Base-by-base conservation (phyloP, 1,139 yeast species). In the Geotrichum carabidarum region DNA sequence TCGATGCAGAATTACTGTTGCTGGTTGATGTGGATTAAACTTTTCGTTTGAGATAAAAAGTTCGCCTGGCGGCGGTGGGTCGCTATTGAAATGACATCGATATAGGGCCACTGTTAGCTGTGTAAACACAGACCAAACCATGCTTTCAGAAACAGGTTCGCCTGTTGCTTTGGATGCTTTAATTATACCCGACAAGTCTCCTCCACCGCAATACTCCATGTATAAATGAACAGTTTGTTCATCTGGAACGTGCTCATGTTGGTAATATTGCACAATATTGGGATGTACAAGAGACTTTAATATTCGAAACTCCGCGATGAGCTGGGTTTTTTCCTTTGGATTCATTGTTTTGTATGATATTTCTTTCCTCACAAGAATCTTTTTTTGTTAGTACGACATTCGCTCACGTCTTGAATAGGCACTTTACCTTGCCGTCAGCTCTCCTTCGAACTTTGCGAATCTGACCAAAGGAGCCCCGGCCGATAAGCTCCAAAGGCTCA, bases 171-270 rank as follows among this genome's bases (percentile, higher is more conserved):
- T 84, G 69, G 86, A 86, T 53, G 79, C 80, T 44, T 83, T 75
- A 44, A 93, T 88, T 53, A 89, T 75, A 56, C 82, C 82, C 0
- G 94, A 86, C 57, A 93, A 71, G 67, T 93, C 99, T 1, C 99
- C 99, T 3, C 96, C 95, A 53, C 91, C 95, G 67, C 99, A 93
- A 68, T 86, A 93, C 66, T 93, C 99, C 98, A 93, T 93, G 70
- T 93, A 93, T 30, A 93, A 78, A 65, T 89, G 91, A 17, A 93
- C 83, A 60, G 81, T 77, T 62, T 87, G 90, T 48, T 77, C 76
- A 27, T 82, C 84, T 4, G 83, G 78, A 35, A 86, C 77, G 63
- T 89, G 95, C 60, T 88, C 96, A 70, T 91, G 96, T 53, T 82
- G 82, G 56, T 84, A 78, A 66, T 91, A 93, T 62, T 86, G 90